A percentile compares a stretch with the other conserved stretches of the same genome.
Conservation (phyloP, 108 stramenopile species). For the Pseudonitzschia pungens region DNA sequence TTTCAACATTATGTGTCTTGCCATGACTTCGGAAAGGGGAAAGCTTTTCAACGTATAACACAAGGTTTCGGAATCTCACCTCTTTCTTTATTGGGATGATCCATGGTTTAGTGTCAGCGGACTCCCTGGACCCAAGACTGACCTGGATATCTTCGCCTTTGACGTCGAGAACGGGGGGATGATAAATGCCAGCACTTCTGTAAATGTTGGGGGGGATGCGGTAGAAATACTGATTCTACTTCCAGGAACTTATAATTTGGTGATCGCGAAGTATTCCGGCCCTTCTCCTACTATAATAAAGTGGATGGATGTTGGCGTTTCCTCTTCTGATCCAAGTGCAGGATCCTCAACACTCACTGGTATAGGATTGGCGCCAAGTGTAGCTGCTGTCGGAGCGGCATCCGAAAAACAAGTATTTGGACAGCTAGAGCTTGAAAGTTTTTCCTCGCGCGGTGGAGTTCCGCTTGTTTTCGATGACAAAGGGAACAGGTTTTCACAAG, state of each 20-base stretch:
- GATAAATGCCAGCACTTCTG: background rate
- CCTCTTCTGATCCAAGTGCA: background rate
- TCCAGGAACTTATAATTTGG: background rate
- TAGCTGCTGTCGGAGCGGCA: slow-evolving; percentile 8
- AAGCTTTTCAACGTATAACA: background rate
- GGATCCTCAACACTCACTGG: background rate
- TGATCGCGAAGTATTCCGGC: background rate
- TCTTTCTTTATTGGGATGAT: slow-evolving; percentile 18
- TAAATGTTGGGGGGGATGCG: slow-evolving; percentile 13
- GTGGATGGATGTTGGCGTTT: background rate
- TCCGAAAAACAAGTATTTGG: slow-evolving; percentile 7
- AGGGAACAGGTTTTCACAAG: slow-evolving; percentile 18
- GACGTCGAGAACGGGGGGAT: background rate
- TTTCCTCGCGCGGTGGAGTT: slow-evolving; percentile 27
- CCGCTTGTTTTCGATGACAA: slow-evolving; percentile 22
- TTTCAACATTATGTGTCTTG: slow-evolving; percentile 7
- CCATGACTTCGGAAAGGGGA: slow-evolving; percentile 22
- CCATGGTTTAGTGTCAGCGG: slow-evolving; percentile 7
- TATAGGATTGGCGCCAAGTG: background rate
- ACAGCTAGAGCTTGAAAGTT: slow-evolving; percentile 3
- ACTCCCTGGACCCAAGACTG: slow-evolving; percentile 16
- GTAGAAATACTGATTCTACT: background rate
- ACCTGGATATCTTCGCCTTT: slow-evolving; percentile 24
- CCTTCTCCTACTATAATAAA: background rate
- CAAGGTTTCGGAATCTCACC: background rate